Evolutionary conservation across 306 rosid genomes (phyloP).

Genomic region (Quercus parvula): DNA sequence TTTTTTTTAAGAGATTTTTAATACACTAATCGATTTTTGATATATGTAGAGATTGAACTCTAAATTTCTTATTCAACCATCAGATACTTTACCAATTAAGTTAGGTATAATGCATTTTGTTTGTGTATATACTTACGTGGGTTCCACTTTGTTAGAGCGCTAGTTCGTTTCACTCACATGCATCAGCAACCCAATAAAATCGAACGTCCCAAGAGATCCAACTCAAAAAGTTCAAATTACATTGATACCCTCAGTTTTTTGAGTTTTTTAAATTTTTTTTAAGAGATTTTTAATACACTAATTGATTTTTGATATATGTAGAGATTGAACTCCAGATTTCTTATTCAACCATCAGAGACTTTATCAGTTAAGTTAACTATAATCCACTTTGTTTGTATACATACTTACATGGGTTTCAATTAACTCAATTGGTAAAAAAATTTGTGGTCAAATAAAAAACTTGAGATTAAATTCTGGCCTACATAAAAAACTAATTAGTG

Average conservation of each 20-base stretch:
- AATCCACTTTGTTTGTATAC: no score
- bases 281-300: no score
- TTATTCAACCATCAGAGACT: fast-evolving
- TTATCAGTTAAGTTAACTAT: no score
- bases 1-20: no score
- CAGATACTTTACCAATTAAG: fast-evolving
- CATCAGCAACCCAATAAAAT: no score
- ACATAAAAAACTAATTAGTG: no score
- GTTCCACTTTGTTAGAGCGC: no score
- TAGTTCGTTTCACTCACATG: no score
- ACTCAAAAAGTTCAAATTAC: background rate
- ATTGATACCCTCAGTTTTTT: background rate
- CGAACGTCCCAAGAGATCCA: no score
- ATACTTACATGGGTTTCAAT: fast-evolving
- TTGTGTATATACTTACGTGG: no score
- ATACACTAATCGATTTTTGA: fast-evolving
- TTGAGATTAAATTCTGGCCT: fast-evolving
- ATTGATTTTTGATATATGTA: fast-evolving
- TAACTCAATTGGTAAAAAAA: fast-evolving
- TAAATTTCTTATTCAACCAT: fast-evolving
- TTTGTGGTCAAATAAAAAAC: no score
- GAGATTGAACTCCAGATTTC: fast-evolving
- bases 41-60: fast-evolving
- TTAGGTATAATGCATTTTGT: no score
- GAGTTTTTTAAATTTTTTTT: background rate